Percentiles rank a stretch among this genome's conserved stretches.
Evolutionary conservation across 352 stramenopile genomes (phyloP).

Genomic region (Aphanomyces stellatus): DNA sequence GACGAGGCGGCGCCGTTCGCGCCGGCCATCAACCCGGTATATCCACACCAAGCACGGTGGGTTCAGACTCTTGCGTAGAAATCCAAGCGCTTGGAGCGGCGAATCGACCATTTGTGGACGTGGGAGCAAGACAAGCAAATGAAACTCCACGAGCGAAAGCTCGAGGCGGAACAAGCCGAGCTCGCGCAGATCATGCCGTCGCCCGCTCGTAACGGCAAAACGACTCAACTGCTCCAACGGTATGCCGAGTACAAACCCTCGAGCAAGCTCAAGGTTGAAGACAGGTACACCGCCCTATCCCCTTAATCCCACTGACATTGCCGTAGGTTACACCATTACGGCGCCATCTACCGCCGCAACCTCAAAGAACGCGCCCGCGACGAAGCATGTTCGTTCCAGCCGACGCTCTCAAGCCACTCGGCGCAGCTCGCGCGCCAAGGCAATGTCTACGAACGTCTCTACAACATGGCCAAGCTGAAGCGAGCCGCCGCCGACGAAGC

Average conservation of each 20-base stretch:
- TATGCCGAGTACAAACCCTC: not conserved
- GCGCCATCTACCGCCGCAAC: slow-evolving; percentile 61
- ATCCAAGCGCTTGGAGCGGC: slow-evolving; percentile 47
- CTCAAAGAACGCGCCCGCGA: slow-evolving; percentile 38
- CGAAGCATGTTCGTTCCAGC: slow-evolving; percentile 23
- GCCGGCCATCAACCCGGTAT: slow-evolving; percentile 52
- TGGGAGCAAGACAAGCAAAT: slow-evolving; percentile 53
- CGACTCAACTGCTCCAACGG: slow-evolving; percentile 25
- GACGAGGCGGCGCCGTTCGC: slow-evolving; percentile 24
- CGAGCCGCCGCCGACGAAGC: not conserved
- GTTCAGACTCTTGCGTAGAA: slow-evolving; percentile 25
- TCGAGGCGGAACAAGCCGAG: slow-evolving; percentile 28
- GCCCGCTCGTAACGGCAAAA: slow-evolving; percentile 31
- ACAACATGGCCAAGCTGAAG: slow-evolving; percentile 28
- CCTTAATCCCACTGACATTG: not conserved
- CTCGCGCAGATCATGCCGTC: slow-evolving; percentile 26
- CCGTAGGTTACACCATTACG: slow-evolving; percentile 50
- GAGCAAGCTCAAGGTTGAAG: slow-evolving; percentile 40
- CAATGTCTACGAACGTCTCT: slow-evolving; percentile 44
- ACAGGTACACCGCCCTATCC: slow-evolving; percentile 28
- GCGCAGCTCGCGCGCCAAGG: slow-evolving; percentile 29
- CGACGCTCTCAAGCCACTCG: slow-evolving; percentile 45
- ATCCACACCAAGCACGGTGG: not conserved
- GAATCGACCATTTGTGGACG: slow-evolving; percentile 48
- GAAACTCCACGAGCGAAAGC: slow-evolving; percentile 39